Percentiles rank a stretch among this genome's conserved stretches.
phyloP scores from a whole-genome alignment of 257 asterid species.

The Fraxinus americana region DNA sequence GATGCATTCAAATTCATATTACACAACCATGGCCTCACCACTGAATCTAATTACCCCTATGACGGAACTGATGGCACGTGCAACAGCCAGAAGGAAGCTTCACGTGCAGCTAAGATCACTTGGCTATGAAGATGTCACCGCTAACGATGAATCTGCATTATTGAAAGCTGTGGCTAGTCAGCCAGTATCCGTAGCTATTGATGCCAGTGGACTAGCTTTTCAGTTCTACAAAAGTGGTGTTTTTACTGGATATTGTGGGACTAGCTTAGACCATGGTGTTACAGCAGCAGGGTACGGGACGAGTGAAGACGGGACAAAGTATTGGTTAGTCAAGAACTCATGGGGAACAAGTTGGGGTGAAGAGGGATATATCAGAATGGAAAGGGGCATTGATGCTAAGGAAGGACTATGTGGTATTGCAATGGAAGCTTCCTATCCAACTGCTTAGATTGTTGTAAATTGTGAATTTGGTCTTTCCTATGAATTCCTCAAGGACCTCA shows the following conservation, averaged over 20 bases:
- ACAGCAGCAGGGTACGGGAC: constrained; percentile 42
- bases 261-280: constrained; percentile 42
- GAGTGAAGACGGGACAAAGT: constrained; percentile 31
- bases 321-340: constrained; percentile 46
- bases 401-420: constrained; percentile 49
- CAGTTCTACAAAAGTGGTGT: constrained; percentile 43
- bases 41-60: constrained; percentile 38
- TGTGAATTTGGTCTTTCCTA: background rate
- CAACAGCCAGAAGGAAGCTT: constrained; percentile 26
- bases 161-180: constrained; percentile 37
- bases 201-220: constrained; percentile 36
- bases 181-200: constrained; percentile 41
- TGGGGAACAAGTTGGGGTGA: constrained; percentile 50
- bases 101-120: constrained; percentile 30
- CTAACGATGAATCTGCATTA: constrained; percentile 33
- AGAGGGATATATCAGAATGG: constrained; percentile 39
- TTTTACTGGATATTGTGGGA: constrained; percentile 45
- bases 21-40: constrained; percentile 26
- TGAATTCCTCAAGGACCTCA: background rate
- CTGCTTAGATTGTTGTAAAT: constrained; percentile 19
- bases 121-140: constrained; percentile 39
- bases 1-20: constrained; percentile 32
- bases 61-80: constrained; percentile 34
- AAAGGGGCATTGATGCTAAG: constrained; percentile 33
- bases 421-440: constrained; percentile 46